Evolutionary conservation across 129 eudicot genomes (phyloP).

Genomic region (Escallonia rubra): DNA sequence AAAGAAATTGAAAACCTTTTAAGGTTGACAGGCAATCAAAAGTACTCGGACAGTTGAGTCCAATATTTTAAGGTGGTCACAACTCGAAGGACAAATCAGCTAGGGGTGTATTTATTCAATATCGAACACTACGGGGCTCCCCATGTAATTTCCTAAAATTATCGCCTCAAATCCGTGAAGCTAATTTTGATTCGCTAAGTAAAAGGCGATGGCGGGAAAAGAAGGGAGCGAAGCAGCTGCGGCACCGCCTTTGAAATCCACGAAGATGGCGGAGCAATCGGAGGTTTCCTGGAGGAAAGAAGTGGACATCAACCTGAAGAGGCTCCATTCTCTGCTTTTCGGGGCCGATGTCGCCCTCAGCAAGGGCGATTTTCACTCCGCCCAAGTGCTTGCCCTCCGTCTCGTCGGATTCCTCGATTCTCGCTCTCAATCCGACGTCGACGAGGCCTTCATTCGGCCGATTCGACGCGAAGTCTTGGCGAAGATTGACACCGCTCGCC

Average conservation of each 20-base stretch:
- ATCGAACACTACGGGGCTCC: no score
- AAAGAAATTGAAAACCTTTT: no score
- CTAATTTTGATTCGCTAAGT: no score
- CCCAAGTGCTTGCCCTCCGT: slow-evolving; percentile 64
- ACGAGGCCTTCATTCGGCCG: slow-evolving; percentile 58
- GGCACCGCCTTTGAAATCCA: slow-evolving; percentile 14
- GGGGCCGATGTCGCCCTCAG: slow-evolving; percentile 71
- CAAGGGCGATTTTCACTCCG: slow-evolving; percentile 60
- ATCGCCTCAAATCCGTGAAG: no score
- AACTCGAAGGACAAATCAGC: no score
- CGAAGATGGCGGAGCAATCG: slow-evolving; percentile 13
- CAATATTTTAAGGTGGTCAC: no score
- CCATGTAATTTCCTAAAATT: no score
- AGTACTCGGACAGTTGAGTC: no score
- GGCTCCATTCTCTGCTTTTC: slow-evolving; percentile 81
- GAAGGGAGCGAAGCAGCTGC: slow-evolving; percentile 11
- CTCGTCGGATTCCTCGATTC: slow-evolving; percentile 95
- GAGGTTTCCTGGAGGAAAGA: slow-evolving; percentile 67
- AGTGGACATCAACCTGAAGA: slow-evolving; percentile 59
- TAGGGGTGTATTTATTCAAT: no score
- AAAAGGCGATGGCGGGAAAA: slow-evolving; percentile 54
- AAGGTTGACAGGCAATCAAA: no score
- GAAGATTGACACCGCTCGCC: slow-evolving; percentile 55
- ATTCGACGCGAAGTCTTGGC: slow-evolving; percentile 76
- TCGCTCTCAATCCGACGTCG: slow-evolving; percentile 39